Percentiles rank a stretch among this genome's conserved stretches.
These are phyloP conservation scores for Heritiera littoralis DNA, from an alignment of 345 rosid species.

Conservation along the genomic window DNA sequence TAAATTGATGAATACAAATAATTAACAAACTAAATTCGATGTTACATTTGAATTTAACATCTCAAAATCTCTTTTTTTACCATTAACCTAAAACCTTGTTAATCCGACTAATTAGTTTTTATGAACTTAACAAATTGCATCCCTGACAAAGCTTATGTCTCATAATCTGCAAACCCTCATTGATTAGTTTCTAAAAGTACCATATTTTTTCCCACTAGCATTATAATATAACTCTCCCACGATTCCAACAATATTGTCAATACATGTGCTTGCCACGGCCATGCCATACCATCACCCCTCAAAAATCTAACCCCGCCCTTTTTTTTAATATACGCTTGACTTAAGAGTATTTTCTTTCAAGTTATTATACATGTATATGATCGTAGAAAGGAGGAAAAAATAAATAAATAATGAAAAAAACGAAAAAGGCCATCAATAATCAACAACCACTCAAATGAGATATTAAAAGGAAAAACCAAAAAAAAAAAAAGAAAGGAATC, in stretches of 20 bases:
- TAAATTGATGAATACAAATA: no score
- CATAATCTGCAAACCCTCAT: constrained; percentile 32
- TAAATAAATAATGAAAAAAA: constrained; percentile 17
- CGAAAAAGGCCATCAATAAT: constrained; percentile 34
- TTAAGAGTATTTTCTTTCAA: not conserved
- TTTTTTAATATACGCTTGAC: not conserved
- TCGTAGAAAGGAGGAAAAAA: no score
- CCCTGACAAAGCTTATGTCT: constrained; percentile 20
- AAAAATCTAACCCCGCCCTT: no score
- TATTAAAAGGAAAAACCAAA: not conserved
- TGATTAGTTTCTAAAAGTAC: constrained; percentile 29
- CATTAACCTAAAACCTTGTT: no score
- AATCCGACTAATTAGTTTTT: no score
- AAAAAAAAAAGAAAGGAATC: constrained; percentile 33
- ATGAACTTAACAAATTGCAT: not conserved
- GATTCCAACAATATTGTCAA: not conserved
- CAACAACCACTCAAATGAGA: constrained; percentile 23
- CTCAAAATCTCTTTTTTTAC: no score
- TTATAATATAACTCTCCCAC: not conserved
- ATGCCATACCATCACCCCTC: not conserved
- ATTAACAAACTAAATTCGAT: no score
- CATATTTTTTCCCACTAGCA: constrained; percentile 15
- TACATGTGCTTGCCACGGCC: constrained; percentile 32
- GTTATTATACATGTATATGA: no score
- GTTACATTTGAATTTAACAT: no score